These are phyloP conservation scores for Westerdykella aurantiaca DNA, from an alignment of 2,329 filamentous ascomycete genomes.

Conservation along the genomic window DNA sequence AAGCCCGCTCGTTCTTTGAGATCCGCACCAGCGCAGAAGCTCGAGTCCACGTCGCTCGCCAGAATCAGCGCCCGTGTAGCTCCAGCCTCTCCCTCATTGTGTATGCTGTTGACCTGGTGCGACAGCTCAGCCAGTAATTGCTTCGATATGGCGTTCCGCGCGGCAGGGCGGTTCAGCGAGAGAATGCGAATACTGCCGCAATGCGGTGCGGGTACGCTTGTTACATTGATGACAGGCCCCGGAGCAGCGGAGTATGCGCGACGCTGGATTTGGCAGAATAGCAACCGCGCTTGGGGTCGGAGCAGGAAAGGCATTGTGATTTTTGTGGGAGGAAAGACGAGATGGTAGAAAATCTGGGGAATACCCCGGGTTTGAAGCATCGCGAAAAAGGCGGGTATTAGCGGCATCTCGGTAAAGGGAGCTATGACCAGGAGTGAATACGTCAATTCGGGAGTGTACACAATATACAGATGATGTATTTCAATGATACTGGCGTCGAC, in stretches of 20 bases:
- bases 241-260: constrained; percentile 40
- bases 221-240: constrained; percentile 60
- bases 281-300: constrained; percentile 14
- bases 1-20: constrained; percentile 81
- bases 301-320: constrained; percentile 21
- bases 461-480: no score
- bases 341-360: no score
- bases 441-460: no score
- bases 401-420: background rate
- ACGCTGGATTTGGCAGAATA: constrained; percentile 20
- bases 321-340: background rate
- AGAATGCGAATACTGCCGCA: constrained; percentile 82
- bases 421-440: no score
- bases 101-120: constrained; percentile 66
- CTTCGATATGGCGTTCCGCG: constrained; percentile 86
- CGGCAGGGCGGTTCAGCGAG: constrained; percentile 74
- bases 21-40: constrained; percentile 93
- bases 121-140: constrained; percentile 67
- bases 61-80: constrained; percentile 75
- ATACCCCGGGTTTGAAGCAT: background rate
- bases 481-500: no score
- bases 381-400: background rate
- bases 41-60: constrained; percentile 75
- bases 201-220: constrained; percentile 69
- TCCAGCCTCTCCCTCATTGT: constrained; percentile 51